Evolutionary conservation across 331 rosid genomes (phyloP).

Genomic region (Arachis monticola): DNA sequence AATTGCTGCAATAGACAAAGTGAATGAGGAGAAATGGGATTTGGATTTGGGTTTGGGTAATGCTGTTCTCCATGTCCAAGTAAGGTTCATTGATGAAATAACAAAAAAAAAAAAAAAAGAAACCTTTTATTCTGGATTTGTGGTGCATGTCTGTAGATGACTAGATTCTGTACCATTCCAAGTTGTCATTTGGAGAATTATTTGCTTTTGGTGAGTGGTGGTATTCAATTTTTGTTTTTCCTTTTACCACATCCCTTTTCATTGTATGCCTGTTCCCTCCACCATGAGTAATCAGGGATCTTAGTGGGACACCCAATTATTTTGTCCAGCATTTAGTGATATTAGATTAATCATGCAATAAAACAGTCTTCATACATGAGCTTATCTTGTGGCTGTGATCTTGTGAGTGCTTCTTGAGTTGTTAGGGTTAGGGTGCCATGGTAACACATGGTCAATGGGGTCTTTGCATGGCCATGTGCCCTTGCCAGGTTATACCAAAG

Average conservation of each 20-base stretch:
- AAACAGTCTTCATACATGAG: constrained; percentile 3
- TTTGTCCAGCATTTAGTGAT: constrained; percentile 7
- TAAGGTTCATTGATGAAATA: constrained; percentile 1
- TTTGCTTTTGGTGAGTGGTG: background rate
- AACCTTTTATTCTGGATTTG: background rate
- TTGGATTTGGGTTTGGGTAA: background rate
- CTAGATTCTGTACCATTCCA: constrained; percentile 1
- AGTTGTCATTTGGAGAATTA: background rate
- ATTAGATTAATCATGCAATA: background rate
- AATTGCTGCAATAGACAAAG: constrained; percentile 14
- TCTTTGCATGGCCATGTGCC: background rate
- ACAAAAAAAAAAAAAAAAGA: too few relatives aligned
- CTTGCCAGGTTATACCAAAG: background rate
- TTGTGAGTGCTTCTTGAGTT: constrained; percentile 25
- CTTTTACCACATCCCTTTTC: background rate
- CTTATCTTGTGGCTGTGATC: constrained; percentile 9
- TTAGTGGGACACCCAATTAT: constrained; percentile 11
- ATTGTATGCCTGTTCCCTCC: background rate
- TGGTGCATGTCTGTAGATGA: background rate
- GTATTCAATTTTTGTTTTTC: background rate
- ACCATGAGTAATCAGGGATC: constrained; percentile 11
- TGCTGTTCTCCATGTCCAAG: background rate
- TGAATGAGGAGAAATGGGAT: background rate
- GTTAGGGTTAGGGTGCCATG: constrained; percentile 25
- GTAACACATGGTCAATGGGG: background rate